Evolutionary conservation across 768 basidiomycete species (phyloP), one percentile per base, ranked within the genome.

Genomic region (Pulveroboletus ravenelii): DNA sequence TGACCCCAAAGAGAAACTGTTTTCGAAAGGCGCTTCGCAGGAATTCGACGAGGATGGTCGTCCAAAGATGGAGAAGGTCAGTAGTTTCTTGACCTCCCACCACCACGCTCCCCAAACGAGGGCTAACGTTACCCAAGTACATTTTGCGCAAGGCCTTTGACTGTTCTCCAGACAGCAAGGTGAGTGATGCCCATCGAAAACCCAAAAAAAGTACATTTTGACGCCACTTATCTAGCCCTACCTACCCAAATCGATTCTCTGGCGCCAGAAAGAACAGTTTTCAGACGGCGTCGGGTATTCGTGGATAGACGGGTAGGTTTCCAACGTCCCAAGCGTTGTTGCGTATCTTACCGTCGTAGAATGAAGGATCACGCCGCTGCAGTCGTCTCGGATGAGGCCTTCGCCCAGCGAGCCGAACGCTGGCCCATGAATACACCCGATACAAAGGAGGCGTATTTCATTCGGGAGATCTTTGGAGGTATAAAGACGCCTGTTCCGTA

Each of bases 231-330:
- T 53, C 43, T 54, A 92, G 87, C 86, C 92, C 2, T 99, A 98
- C 72, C 82, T 99, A 45, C 96, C 96, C 12, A 78, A 78, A 50
- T 90, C 89, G 14, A 97, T 99, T 62, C 77, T 99, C 37, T 99
- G 96, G 96, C 80, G 96, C 50, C 96, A 99, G 69, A 99, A 99
- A 69, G 96, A 99, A 71, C 94, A 98, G 62, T 99, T 99, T 74
- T 97, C 94, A 2, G 96, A 99, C 62, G 96, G 96, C 47, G 93
- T 96, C 48, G 94, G 95, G 30, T 97, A 96, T 71, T 94, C 93
- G 30, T 97, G 95, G 94, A 98, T 98, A 63, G 94, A 98, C 62
- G 92, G 93, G 89, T 89, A 61, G 38, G 78, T 61, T 43, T 31
- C 45, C 17, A 12, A 27, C 18, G 18, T 35, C 8, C 29, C 39